Evolutionary conservation across 2,329 filamentous ascomycete species (phyloP).

Genomic region (Aureobasidium mangrovei): DNA sequence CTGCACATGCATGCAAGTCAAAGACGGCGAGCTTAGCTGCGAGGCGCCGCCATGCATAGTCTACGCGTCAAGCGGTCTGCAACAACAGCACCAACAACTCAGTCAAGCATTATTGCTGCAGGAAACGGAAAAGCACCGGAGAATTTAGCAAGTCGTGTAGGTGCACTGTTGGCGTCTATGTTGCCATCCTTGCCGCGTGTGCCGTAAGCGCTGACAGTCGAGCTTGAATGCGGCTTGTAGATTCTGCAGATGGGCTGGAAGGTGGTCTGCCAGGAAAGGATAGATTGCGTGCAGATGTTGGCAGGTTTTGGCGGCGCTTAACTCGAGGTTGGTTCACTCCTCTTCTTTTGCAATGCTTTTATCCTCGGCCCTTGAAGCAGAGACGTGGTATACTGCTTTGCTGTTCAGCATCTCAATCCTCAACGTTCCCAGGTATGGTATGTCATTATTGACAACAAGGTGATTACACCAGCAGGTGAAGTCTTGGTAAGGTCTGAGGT

Average conservation of each 20-base stretch:
- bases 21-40: background rate
- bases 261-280: background rate
- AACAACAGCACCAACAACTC: background rate
- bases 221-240: background rate
- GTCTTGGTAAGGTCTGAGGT: background rate
- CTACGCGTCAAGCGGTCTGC: background rate
- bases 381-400: too few species aligned
- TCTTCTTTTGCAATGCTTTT: background rate
- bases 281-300: conserved; percentile 7
- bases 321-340: background rate
- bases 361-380: background rate
- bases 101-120: background rate
- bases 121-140: background rate
- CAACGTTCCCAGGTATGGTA: background rate
- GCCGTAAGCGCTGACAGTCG: background rate
- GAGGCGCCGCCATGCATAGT: conserved; percentile 7
- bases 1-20: conserved; percentile 11
- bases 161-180: background rate
- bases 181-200: background rate
- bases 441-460: background rate
- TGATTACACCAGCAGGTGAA: background rate
- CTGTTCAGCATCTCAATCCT: background rate
- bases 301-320: conserved; percentile 6
- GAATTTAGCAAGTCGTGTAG: background rate
- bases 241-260: conserved; percentile 7